phyloP scores from a whole-genome alignment of 163 green algal species.

The Chlorella variabilis region DNA sequence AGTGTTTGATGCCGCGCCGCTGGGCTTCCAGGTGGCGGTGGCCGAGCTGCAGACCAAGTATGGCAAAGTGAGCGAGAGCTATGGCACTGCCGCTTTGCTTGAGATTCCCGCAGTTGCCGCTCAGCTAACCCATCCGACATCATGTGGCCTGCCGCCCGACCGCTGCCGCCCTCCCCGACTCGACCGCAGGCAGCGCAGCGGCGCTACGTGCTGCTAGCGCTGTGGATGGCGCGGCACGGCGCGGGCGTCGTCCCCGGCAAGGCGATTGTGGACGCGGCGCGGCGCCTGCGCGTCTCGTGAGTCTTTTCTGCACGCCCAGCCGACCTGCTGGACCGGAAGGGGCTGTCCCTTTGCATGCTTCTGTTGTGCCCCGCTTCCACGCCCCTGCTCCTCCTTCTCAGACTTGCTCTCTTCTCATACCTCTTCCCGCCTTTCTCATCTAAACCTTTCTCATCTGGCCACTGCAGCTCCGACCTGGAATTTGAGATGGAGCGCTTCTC shows the following conservation, averaged over 20 bases:
- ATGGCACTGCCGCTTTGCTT: too few species aligned
- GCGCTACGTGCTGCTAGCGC: slow-evolving; percentile 67
- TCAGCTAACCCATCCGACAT: too few species aligned
- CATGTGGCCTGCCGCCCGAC: neutral
- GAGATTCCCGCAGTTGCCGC: too few species aligned
- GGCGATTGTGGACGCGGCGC: slow-evolving; percentile 65
- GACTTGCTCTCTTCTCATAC: too few species aligned
- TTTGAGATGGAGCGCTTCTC: slow-evolving; percentile 84
- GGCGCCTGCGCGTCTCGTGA: slow-evolving; percentile 76
- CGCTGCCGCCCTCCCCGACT: too few species aligned
- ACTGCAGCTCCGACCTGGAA: slow-evolving; percentile 78
- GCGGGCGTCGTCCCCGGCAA: slow-evolving; percentile 69
- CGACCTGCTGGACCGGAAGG: neutral
- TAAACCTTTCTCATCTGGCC: too few species aligned
- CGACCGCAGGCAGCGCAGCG: slow-evolving; percentile 53
- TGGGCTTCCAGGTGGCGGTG: slow-evolving; percentile 54
- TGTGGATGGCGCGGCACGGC: slow-evolving; percentile 82
- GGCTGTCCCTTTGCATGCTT: too few species aligned
- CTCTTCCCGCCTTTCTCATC: too few species aligned
- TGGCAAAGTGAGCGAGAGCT: slow-evolving; percentile 3
- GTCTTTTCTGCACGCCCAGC: slow-evolving; percentile 24
- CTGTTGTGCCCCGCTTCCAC: too few species aligned
- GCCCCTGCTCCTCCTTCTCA: neutral
- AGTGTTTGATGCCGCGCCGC: slow-evolving; percentile 62
- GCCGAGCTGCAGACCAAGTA: slow-evolving; percentile 61